Evolutionary conservation across 2,329 filamentous ascomycete species (phyloP).

Genomic region (Gaeumannomyces sp.): DNA sequence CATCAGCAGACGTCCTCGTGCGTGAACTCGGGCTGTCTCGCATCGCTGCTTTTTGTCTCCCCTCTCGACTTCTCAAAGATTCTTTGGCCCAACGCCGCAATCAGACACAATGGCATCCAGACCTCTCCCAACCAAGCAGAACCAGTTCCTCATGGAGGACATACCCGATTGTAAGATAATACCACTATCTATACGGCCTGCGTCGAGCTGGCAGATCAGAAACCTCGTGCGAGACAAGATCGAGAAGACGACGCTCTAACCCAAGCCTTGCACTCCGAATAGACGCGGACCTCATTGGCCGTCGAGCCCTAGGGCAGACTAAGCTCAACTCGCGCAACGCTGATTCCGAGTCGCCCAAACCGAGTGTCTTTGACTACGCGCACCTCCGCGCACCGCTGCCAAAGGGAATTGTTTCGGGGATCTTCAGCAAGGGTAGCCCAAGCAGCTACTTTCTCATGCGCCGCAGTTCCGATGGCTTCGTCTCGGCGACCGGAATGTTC

Average conservation of each 20-base stretch:
- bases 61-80: too few relatives aligned
- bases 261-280: constrained; percentile 8
- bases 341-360: constrained; percentile 64
- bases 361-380: constrained; percentile 90
- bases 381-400: constrained; percentile 89
- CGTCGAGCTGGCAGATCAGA: too few relatives aligned
- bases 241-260: neutral
- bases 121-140: constrained; percentile 39
- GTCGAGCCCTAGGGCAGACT: constrained; percentile 87
- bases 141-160: constrained; percentile 47
- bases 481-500: constrained; percentile 88
- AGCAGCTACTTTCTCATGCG: constrained; percentile 97
- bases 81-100: neutral
- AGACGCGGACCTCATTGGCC: constrained; percentile 71
- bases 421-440: constrained; percentile 75
- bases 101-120: constrained; percentile 19
- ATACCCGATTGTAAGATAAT: constrained; percentile 41
- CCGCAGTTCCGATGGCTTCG: constrained; percentile 75
- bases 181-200: neutral
- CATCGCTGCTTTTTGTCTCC: neutral
- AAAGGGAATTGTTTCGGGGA: constrained; percentile 84
- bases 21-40: neutral
- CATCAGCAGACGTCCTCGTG: neutral
- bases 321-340: constrained; percentile 78
- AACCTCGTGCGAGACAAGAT: too few relatives aligned